Percentiles rank a stretch among this genome's conserved stretches.
Evolutionary conservation across 2,329 filamentous ascomycete genomes (phyloP).

Genomic region (Ceratocystis alfenasii): DNA sequence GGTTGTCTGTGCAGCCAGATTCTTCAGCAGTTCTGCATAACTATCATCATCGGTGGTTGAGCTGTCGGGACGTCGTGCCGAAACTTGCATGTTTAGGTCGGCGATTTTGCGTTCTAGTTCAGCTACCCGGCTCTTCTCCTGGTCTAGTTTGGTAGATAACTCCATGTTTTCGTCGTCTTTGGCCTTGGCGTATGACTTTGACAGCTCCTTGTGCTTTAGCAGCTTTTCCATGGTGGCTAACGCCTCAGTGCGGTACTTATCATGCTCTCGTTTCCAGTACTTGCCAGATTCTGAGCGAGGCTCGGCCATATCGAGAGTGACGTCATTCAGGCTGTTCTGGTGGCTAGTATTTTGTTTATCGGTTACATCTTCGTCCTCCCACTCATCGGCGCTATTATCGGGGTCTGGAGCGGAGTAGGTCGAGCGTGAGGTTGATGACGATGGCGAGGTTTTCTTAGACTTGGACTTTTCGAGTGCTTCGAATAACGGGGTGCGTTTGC

Average conservation of each 20-base stretch:
- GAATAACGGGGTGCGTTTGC: conserved; percentile 34
- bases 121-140: conserved; percentile 59
- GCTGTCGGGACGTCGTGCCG: not conserved
- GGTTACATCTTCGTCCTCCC: conserved; percentile 39
- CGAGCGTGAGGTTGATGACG: conserved; percentile 18
- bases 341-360: conserved; percentile 24
- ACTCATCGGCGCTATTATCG: conserved; percentile 34
- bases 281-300: conserved; percentile 63
- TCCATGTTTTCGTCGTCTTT: conserved; percentile 62
- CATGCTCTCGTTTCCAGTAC: conserved; percentile 71
- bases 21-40: conserved; percentile 39
- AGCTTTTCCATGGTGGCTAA: conserved; percentile 64
- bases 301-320: conserved; percentile 59
- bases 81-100: conserved; percentile 37
- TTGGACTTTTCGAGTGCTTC: conserved; percentile 36
- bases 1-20: conserved; percentile 46
- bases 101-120: conserved; percentile 48
- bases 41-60: conserved; percentile 30
- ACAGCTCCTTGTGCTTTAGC: conserved; percentile 66
- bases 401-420: conserved; percentile 25
- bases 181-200: conserved; percentile 65
- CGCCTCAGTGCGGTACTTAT: conserved; percentile 60
- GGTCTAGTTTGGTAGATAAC: conserved; percentile 51
- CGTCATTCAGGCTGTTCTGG: conserved; percentile 42
- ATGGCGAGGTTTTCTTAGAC: conserved; percentile 9